These are phyloP conservation scores for Xylariaceae sp. DNA, from an alignment of 2,329 filamentous ascomycete species.

Conservation along the genomic window DNA sequence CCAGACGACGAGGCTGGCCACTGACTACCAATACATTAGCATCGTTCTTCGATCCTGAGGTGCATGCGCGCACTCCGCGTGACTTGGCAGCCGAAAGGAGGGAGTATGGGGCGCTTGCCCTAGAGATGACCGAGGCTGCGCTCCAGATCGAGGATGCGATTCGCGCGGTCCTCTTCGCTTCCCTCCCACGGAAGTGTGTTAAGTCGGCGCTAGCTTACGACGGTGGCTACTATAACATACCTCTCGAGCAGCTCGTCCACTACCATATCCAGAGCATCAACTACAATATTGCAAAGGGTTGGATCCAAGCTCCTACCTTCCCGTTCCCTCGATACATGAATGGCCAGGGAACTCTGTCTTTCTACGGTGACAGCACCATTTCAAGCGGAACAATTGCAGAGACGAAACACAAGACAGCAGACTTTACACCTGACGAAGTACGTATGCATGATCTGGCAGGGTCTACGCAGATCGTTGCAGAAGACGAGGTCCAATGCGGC, in stretches of 20 bases:
- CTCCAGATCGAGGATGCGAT: slow-evolving; percentile 12
- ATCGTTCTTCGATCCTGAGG: slow-evolving; percentile 2
- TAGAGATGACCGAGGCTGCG: background rate
- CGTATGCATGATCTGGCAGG: too few relatives aligned
- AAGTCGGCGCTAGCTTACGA: slow-evolving; percentile 12
- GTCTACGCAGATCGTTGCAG: too few relatives aligned
- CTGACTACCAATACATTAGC: slow-evolving; percentile 11
- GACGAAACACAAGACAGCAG: too few relatives aligned
- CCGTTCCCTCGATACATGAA: too few relatives aligned
- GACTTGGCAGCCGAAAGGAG: background rate
- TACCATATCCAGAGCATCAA: slow-evolving; percentile 11
- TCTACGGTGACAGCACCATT: too few relatives aligned
- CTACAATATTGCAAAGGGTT: too few relatives aligned
- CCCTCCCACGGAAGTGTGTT: slow-evolving; percentile 13
- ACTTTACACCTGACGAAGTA: too few relatives aligned
- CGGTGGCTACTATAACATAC: slow-evolving; percentile 18
- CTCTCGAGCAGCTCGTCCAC: slow-evolving; percentile 16
- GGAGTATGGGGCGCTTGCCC: too few relatives aligned
- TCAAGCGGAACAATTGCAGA: too few relatives aligned
- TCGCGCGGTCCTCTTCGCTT: slow-evolving; percentile 23
- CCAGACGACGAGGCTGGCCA: slow-evolving; percentile 3
- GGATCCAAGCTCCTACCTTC: too few relatives aligned
- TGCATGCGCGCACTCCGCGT: background rate
- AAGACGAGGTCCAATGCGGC: too few relatives aligned
- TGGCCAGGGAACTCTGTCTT: too few relatives aligned